phyloP scores from a whole-genome alignment of 176 grass and related monocot species.

The Dactylis glomerata region DNA sequence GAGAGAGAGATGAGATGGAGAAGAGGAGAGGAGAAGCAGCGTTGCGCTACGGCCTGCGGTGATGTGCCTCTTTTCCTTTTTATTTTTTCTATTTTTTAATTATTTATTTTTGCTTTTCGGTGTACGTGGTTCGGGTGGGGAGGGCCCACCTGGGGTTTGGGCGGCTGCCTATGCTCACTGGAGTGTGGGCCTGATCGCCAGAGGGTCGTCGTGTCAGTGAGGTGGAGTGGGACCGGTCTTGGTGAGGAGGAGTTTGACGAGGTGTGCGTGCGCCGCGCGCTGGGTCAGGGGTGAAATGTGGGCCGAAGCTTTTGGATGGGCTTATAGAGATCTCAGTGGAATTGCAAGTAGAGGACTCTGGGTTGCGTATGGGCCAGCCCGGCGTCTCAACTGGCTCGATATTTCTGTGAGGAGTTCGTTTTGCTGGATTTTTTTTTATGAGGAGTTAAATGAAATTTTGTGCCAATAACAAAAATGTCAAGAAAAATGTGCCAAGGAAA shows the following conservation, averaged over 20 bases:
- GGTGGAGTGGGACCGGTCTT: no score
- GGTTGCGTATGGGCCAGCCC: not conserved
- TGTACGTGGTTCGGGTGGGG: not conserved
- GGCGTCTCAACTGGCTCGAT: not conserved
- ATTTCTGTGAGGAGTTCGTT: not conserved
- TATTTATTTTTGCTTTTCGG: not conserved
- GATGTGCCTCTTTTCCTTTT: not conserved
- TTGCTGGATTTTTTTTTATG: no score
- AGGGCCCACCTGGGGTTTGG: not conserved
- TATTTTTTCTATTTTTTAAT: not conserved
- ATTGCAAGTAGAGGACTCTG: not conserved
- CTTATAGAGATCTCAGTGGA: not conserved
- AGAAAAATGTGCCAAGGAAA: no score
- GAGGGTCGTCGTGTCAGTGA: no score
- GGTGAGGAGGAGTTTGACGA: no score
- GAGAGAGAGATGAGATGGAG: not conserved
- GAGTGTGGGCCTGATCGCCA: not conserved
- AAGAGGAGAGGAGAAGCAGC: not conserved
- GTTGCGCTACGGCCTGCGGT: constrained; percentile 7
- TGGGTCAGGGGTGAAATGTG: not conserved
- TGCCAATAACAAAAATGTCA: no score
- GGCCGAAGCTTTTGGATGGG: not conserved
- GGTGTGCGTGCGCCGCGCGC: no score
- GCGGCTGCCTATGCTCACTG: not conserved
- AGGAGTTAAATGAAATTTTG: no score